Conservation (phyloP, 1,139 yeast species). For the Suhomyces panamericanus region DNA sequence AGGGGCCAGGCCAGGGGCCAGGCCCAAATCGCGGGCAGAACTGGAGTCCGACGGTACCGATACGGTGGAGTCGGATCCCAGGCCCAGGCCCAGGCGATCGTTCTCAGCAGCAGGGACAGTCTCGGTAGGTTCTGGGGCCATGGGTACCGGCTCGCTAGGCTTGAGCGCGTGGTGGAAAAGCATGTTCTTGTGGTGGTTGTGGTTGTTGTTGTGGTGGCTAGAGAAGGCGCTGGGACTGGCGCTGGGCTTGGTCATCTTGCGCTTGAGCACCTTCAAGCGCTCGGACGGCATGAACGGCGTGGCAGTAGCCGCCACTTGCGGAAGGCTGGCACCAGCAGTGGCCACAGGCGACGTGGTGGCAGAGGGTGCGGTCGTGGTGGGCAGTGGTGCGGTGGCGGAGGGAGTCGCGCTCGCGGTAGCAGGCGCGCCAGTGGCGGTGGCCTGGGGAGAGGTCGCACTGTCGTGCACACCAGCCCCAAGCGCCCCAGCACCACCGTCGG, state of each 20-base stretch:
- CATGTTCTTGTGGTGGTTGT: constrained; percentile 15
- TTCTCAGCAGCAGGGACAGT: constrained; percentile 2
- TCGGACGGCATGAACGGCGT: constrained; percentile 28
- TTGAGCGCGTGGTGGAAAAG: constrained; percentile 24
- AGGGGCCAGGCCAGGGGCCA: too few relatives aligned
- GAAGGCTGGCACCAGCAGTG: not conserved
- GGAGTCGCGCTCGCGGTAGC: not conserved
- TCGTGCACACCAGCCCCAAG: not conserved
- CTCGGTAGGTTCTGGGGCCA: constrained; percentile 8
- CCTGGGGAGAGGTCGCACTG: not conserved
- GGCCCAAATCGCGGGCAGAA: constrained; percentile 2
- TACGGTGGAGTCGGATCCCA: constrained; percentile 6
- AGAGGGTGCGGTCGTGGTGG: not conserved
- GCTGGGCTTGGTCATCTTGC: constrained; percentile 16
- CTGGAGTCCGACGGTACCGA: constrained; percentile 6
- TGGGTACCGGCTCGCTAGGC: constrained; percentile 26
- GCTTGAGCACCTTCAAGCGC: constrained; percentile 28
- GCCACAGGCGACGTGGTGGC: too few relatives aligned
- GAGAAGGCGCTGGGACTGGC: not conserved
- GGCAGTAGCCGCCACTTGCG: not conserved
- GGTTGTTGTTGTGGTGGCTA: constrained; percentile 14
- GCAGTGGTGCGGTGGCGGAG: not conserved
- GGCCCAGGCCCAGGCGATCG: not conserved
- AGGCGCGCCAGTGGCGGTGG: not conserved
- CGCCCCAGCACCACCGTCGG: not conserved